Evolutionary conservation across 371 early-diverging fungal genomes (phyloP), one percentile per base, ranked within the genome.

Genomic region (Mucor circinelloides): DNA sequence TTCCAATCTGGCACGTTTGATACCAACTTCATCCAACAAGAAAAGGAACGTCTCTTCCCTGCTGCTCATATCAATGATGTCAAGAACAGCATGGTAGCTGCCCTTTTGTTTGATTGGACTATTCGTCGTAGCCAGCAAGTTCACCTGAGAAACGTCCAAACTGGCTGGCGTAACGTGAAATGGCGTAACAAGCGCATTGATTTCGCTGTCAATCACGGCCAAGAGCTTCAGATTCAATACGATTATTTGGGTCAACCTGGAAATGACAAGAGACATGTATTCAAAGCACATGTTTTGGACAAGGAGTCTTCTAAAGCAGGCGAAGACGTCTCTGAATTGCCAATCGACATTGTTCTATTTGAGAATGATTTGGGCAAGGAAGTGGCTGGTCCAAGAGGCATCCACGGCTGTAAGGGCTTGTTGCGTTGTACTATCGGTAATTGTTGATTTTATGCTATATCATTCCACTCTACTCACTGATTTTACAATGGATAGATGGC

Each of bases 1-100:
- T 92, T 91, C 77, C 76, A 76, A 21, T 69, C 79, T 7, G 91
- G 90, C 36, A 73, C 70, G 3, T 87, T 88, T 66, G 84, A 87
- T 58, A 91, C 91, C 23, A 74, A 86, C 46, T 87, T 89, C 68
- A 86, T 91, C 61, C 72, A 71, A 2, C 68, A 76, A 61, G 84
- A 85, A 63, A 70, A 67, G 0, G 69, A 58, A 0, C 69, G 63
- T 12, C 64, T 83, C 1, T 78, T 78, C 60, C 74, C 72, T 17
- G 17, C 63, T 13, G 25, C 54, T 21, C 27, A 70, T 6, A 42
- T 75, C 8, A 54, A 56, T 9, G 36, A 70, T 15, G 50, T 73
- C 10, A 70, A 78, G 55, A 64, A 71, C 42, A 75, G 72, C 12
- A 70, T 72, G 12, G 44, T 84, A 1, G 82, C 82, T 10, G 79